Evolutionary conservation across 1,139 yeast species (phyloP).

Genomic region (Sugiyamaella neomexicana): DNA sequence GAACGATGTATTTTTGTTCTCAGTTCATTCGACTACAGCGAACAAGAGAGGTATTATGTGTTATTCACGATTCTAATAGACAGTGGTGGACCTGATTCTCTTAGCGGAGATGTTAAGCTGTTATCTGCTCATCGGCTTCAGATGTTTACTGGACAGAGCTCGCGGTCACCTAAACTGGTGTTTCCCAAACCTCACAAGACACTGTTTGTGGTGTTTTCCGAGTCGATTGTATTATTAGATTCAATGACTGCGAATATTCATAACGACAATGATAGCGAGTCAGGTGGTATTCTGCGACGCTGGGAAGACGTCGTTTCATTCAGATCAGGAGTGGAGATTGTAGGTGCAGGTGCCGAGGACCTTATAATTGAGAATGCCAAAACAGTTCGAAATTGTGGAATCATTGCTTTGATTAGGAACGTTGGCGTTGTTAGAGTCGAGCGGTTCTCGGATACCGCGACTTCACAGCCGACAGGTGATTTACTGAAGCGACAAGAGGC

Average conservation of each 20-base stretch:
- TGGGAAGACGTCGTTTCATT: slow-evolving; percentile 80
- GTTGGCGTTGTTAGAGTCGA: slow-evolving; percentile 68
- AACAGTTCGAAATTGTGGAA: slow-evolving; percentile 42
- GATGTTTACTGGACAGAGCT: slow-evolving; percentile 42
- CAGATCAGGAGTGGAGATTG: slow-evolving; percentile 52
- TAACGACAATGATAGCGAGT: slow-evolving; percentile 21
- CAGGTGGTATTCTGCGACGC: slow-evolving; percentile 45
- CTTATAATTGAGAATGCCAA: slow-evolving; percentile 27
- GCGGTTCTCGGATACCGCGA: slow-evolving; percentile 41
- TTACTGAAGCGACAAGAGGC: slow-evolving; percentile 14
- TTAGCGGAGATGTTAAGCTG: slow-evolving; percentile 51
- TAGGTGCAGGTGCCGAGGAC: slow-evolving; percentile 63
- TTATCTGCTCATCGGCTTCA: slow-evolving; percentile 62
- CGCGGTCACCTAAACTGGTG: slow-evolving; percentile 51
- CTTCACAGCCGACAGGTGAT: slow-evolving; percentile 10
- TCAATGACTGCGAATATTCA: slow-evolving; percentile 49
- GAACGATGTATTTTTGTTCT: slow-evolving; percentile 53
- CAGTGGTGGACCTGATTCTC: slow-evolving; percentile 20
- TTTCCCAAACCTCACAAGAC: slow-evolving; percentile 64
- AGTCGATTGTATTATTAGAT: slow-evolving; percentile 66
- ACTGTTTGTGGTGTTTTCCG: slow-evolving; percentile 61
- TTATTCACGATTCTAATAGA: slow-evolving; percentile 59
- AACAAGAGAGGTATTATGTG: slow-evolving; percentile 46
- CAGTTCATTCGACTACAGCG: slow-evolving; percentile 43
- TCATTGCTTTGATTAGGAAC: slow-evolving; percentile 57